Percentiles rank a stretch among this genome's conserved stretches.
Evolutionary conservation across 768 basidiomycete species (phyloP).

Genomic region (Glaciozyma antarctica): DNA sequence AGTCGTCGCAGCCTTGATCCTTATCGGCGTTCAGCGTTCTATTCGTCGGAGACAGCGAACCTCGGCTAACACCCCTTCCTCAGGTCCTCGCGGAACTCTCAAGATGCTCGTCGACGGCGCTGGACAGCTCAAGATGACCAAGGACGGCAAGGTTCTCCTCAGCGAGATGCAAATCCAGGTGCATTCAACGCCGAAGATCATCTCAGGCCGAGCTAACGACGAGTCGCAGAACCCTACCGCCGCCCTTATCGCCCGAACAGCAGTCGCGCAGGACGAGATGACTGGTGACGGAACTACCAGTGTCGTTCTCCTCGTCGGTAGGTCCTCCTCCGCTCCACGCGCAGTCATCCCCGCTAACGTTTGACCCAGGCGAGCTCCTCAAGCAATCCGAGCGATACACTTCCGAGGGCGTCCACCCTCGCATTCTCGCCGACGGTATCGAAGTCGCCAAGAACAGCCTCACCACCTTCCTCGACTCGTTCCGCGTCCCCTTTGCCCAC

Average conservation of each 20-base stretch:
- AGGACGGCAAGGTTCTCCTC: constrained; percentile 95
- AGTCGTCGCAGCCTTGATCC: no score
- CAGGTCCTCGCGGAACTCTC: constrained; percentile 90
- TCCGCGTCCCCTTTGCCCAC: constrained; percentile 59
- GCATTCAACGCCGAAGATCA: not conserved
- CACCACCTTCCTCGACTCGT: constrained; percentile 71
- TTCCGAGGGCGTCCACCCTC: constrained; percentile 95
- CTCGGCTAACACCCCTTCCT: not conserved
- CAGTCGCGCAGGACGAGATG: constrained; percentile 97
- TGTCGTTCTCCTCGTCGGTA: constrained; percentile 79
- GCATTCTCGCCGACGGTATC: constrained; percentile 87
- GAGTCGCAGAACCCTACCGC: constrained; percentile 72
- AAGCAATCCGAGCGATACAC: constrained; percentile 98
- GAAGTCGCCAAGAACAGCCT: constrained; percentile 87
- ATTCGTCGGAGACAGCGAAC: no score
- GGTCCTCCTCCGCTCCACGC: constrained; percentile 45
- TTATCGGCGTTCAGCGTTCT: no score
- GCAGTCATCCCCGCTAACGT: no score
- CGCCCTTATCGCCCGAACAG: constrained; percentile 96
- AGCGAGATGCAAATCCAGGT: constrained; percentile 95
- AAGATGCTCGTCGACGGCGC: constrained; percentile 99
- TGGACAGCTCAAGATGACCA: constrained; percentile 99
- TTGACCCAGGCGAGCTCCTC: constrained; percentile 46
- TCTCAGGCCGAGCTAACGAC: no score
- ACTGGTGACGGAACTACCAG: constrained; percentile 98